Evolutionary conservation across 1,284 basidiomycete species (phyloP), one percentile per base, ranked within the genome.

Genomic region (Heimioporus retisporus): DNA sequence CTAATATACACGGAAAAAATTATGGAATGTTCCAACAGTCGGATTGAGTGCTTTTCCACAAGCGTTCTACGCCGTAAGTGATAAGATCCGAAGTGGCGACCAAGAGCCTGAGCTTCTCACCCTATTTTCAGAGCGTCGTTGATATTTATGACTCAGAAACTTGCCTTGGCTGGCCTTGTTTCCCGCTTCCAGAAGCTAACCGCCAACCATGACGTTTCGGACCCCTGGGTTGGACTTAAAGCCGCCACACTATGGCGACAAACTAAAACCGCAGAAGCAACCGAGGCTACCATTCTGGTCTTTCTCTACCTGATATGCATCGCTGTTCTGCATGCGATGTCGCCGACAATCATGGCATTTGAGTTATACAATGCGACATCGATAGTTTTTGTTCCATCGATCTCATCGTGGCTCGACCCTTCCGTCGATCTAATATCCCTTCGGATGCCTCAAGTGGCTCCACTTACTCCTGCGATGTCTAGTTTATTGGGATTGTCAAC

Each of bases 11-110:
- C n/a, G n/a, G n/a, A n/a, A n/a, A n/a, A n/a, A n/a, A n/a, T n/a
- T n/a, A n/a, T n/a, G n/a, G n/a, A n/a, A n/a, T 35, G 4, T 57
- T 42, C 5, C 60, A 1, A 68, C 66, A 6, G 31, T 48, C 3
- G 61, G 65, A 28, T 23, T 68, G 35, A 68, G 66, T 43, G 61
- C 61, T n/a, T 50, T 58, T 19, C 42, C 68, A 21, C 66, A 68
- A 44, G 66, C 63, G 21, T 60, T 71, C 53, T 59, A 68, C n/a
- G 51, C 65, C 6, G 68, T 70, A 57, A 16, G 68, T 64, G 2
- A 31, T 31, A 31, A 7, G 31, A 31, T 31, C 31, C 31, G 7
- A 31, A 31, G 31, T 31, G 31, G 31, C 31, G 31, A 31, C 31
- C 31, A 7, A 5, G n/a, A n/a, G n/a, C n/a, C n/a, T n/a, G n/a